Evolutionary conservation across 805 yeast species (phyloP), one percentile per base, ranked within the genome.

Genomic region (Ogataea haglerorum): DNA sequence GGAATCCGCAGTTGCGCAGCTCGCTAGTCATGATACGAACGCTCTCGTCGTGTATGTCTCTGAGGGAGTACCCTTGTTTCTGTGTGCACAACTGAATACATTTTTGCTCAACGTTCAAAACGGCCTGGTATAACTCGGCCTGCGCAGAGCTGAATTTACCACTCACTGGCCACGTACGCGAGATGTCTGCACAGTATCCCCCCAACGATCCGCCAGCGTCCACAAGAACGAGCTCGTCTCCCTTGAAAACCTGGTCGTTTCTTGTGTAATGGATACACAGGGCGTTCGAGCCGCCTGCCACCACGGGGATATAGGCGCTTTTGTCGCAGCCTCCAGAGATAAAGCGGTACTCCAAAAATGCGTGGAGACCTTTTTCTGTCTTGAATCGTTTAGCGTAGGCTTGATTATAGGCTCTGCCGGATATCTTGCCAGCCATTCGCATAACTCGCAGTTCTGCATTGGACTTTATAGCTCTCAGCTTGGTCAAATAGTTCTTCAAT

Each of bases 191-290:
- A 57, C 95, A 82, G 62, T 93, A 93, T 1, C 97, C 97, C 29
- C 98, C 99, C 30, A 83, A 61, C 36, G 85, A 75, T 4, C 98
- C 99, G 1, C 95, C 95, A 3, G 98, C 98, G 63, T 93, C 99
- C 3, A 93, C 89, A 21, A 93, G 75, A 6, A 89, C 96, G 43
- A 61, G 34, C 47, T 91, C 97, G 48, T 81, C 88, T 30, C 76
- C 73, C 42, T 75, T 75, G 47, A 93, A 71, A 10, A 84, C 63
- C 56, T 87, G 95, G 61, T 93, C 95, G 56, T 93, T 93, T 44
- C 95, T 70, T 0, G 96, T 90, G 61, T 93, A 93, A 63, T 93
- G 99, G 45, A 93, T 91, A 28, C 91, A 85, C 28, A 93, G 65
- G 0, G 97, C 88, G 60, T 93, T 90, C 21, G 75, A 66, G 1